A percentile compares a stretch with the other conserved stretches of the same genome.
Conservation (phyloP, 2,329 filamentous ascomycete species). For the Nigrograna mackinnonii region DNA sequence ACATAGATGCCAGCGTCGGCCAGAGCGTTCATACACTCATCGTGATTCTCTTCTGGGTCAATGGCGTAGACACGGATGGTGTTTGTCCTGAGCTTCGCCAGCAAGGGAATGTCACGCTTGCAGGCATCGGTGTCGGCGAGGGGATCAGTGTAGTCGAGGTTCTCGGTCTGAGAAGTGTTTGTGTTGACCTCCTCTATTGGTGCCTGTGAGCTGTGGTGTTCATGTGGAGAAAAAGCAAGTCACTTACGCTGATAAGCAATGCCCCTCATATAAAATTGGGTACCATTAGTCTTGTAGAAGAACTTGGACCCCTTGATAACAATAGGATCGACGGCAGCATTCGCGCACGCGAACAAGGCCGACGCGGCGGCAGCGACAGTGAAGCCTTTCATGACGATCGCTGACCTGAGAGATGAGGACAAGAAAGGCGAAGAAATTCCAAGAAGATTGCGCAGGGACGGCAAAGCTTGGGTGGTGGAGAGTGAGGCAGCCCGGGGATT, state of each 20-base stretch:
- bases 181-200: constrained; percentile 62
- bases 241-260: constrained; percentile 81
- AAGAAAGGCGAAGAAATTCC: constrained; percentile 25
- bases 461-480: constrained; percentile 16
- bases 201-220: constrained; percentile 10
- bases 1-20: constrained; percentile 91
- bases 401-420: constrained; percentile 21
- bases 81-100: constrained; percentile 82
- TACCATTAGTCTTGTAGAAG: constrained; percentile 83
- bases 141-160: constrained; percentile 74
- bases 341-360: constrained; percentile 54
- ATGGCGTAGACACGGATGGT: constrained; percentile 94
- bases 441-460: constrained; percentile 6
- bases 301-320: constrained; percentile 83
- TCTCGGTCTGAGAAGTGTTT: constrained; percentile 57
- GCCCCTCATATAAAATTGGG: constrained; percentile 85
- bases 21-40: constrained; percentile 81
- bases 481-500: constrained; percentile 6
- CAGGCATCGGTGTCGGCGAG: constrained; percentile 73
- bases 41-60: constrained; percentile 77
- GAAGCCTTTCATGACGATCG: constrained; percentile 57
- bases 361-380: constrained; percentile 52
- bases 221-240: too few relatives aligned
- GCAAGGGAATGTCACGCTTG: constrained; percentile 81
- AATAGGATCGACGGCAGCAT: constrained; percentile 65